Percentiles rank a stretch among this genome's conserved stretches.
Conservation (phyloP, 768 basidiomycete species). For the Brasilioporus rufonigricans region DNA sequence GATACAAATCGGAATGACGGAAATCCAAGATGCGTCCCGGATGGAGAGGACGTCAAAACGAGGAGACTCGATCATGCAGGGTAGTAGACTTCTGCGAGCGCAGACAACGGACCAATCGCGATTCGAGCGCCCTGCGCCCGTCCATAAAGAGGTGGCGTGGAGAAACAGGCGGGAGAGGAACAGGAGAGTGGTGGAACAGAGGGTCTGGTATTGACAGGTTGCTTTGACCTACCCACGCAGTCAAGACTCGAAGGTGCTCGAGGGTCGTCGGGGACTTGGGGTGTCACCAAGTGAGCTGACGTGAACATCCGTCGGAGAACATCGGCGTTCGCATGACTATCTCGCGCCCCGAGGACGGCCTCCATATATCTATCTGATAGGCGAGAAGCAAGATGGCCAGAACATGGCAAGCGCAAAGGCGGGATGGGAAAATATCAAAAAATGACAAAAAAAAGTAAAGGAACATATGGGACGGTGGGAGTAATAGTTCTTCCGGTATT, state of each 20-base stretch:
- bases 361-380: not conserved
- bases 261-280: not conserved
- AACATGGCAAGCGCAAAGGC: not conserved
- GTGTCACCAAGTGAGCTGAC: not conserved
- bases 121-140: not conserved
- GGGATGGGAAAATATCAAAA: conserved; percentile 1
- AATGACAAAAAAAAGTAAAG: not conserved
- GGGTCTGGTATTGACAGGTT: not conserved
- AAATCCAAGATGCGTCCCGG: not conserved
- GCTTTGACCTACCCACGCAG: not conserved
- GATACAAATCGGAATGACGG: not conserved
- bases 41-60: not conserved
- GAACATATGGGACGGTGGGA: not conserved
- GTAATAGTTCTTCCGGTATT: not conserved
- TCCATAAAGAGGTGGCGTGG: not conserved
- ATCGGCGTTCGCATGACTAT: not conserved
- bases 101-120: not conserved
- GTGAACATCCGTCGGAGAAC: not conserved
- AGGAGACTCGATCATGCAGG: not conserved
- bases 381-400: not conserved
- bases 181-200: not conserved
- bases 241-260: not conserved
- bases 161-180: not conserved
- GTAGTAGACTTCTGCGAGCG: not conserved
- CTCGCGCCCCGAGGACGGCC: not conserved